Percentiles rank a stretch among this genome's conserved stretches.
Evolutionary conservation across 352 stramenopile species (phyloP).

Genomic region (Globisporangium paroecandrum): DNA sequence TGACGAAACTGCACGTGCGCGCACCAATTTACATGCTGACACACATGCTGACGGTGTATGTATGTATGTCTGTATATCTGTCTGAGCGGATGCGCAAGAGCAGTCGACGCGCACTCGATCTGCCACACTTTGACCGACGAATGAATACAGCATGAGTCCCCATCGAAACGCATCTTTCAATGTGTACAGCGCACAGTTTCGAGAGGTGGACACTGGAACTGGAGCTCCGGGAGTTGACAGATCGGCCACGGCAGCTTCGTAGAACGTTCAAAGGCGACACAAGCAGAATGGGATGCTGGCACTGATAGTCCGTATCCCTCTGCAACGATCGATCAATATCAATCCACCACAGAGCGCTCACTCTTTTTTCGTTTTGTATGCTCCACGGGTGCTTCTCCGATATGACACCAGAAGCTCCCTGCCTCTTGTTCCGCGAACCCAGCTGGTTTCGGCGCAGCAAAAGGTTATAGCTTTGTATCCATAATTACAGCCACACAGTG

Average conservation of each 20-base stretch:
- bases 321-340: neutral
- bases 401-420: neutral
- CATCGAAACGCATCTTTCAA: constrained; percentile 12
- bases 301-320: constrained; percentile 9
- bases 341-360: neutral
- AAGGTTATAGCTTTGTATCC: constrained; percentile 9
- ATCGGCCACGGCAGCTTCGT: constrained; percentile 13
- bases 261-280: constrained; percentile 2
- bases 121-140: neutral
- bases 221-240: neutral
- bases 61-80: neutral
- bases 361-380: neutral
- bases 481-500: constrained; percentile 9
- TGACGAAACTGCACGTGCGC: neutral
- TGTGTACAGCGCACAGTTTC: neutral
- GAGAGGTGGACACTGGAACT: neutral
- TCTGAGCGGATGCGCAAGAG: neutral
- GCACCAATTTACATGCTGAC: neutral
- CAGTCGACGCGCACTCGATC: neutral
- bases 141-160: neutral
- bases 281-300: neutral
- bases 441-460: constrained; percentile 1
- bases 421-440: constrained; percentile 1
- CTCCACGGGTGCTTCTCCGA: neutral
- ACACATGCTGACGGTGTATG: neutral